Base-by-base conservation (phyloP, 2,329 filamentous ascomycete genomes). In the Dryadomyces quercivorus region DNA sequence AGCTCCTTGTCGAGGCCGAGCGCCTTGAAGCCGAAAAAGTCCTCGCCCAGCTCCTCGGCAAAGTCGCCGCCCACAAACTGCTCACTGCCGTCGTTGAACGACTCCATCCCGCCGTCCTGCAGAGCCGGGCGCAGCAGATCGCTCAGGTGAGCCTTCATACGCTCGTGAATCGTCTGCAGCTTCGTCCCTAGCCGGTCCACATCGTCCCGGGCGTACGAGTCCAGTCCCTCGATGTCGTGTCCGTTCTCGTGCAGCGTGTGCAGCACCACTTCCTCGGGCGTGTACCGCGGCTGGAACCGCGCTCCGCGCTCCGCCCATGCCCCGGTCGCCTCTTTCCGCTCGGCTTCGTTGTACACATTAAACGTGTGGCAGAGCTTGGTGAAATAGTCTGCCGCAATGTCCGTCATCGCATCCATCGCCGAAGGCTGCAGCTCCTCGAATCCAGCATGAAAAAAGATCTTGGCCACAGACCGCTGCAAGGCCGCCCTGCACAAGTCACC, bases 1-100 rank as follows among this genome's bases (percentile, higher is more conserved):
- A 97, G 86, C 66, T 98, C 93, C 62, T 84, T 85, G 63, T 95
- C 90, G 56, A 98, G 78, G 46, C 93, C 93, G 48, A 98, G 80
- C 57, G 95, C 91, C 66, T 90, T 91, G 79, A 98, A 97, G 31
- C 93, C 93, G 64, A 98, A 98, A 78, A 96, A 98, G 71, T 98
- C 93, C 73, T 98, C 93, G 58, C 91, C 92, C 13, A 98, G 86
- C 62, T 98, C 93, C 66, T 96, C 93, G 0, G 93, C 93, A 67
- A 98, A 98, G 68, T 98, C 93, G 58, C 93, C 93, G 48, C 88
- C 89, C 50, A 96, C 84, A 62, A 97, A 98, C 66, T 97, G 93
- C 60, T 98, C 93, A 68, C 90, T 95, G 60, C 91, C 92, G 63
- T 98, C 93, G 59, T 94, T 89, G 75, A 98, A 98, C 7, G 90